Conservation (phyloP, 2,329 filamentous ascomycete genomes). For the Fusarium sp. region DNA sequence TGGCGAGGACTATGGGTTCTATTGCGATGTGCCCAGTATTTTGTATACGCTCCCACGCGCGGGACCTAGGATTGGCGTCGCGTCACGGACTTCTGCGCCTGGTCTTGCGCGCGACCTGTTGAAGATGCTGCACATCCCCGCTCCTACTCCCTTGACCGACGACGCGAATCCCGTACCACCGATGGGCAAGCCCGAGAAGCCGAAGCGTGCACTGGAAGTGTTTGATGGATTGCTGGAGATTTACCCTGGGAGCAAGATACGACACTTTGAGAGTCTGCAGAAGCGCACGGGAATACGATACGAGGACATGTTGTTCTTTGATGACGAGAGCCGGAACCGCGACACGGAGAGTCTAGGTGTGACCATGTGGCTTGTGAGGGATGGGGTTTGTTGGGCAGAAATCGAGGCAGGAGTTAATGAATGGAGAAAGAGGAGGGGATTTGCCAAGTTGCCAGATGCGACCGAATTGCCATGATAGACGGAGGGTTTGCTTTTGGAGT, state of each 20-base stretch:
- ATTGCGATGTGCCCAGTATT: constrained; percentile 75
- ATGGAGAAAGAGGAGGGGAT: constrained; percentile 81
- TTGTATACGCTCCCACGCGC: constrained; percentile 67
- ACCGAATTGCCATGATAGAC: constrained; percentile 16
- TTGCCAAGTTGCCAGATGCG: constrained; percentile 26
- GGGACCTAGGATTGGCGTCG: constrained; percentile 73
- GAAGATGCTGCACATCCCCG: constrained; percentile 73
- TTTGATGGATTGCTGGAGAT: constrained; percentile 74
- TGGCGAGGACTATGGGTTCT: constrained; percentile 79
- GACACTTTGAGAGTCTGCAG: constrained; percentile 82
- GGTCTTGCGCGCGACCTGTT: constrained; percentile 86
- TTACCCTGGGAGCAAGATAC: constrained; percentile 84
- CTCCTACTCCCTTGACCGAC: constrained; percentile 41
- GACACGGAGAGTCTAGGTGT: constrained; percentile 86
- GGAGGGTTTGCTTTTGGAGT: neutral
- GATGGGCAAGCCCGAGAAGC: constrained; percentile 46
- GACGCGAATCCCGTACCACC: constrained; percentile 25
- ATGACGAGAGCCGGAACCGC: constrained; percentile 88
- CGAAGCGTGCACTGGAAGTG: constrained; percentile 65
- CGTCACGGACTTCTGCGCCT: constrained; percentile 84
- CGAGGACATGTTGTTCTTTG: constrained; percentile 94
- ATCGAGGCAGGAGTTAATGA: constrained; percentile 82
- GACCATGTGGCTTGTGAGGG: constrained; percentile 83
- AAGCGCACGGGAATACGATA: constrained; percentile 77
- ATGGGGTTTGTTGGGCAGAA: constrained; percentile 82